phyloP scores from a whole-genome alignment of 2,329 filamentous ascomycete species.

The Cytospora mali region DNA sequence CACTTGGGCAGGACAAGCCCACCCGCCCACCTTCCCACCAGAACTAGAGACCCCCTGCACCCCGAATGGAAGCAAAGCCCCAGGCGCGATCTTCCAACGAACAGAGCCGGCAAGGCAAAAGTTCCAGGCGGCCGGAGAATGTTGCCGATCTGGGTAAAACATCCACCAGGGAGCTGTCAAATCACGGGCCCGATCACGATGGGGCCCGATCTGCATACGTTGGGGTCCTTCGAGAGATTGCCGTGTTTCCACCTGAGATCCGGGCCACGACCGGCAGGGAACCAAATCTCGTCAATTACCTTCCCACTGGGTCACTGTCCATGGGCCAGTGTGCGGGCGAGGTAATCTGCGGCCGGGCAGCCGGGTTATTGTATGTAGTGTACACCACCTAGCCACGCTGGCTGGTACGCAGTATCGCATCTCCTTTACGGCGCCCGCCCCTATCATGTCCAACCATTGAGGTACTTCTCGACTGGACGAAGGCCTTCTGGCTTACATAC shows the following conservation, averaged over 20 bases:
- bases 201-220: slow-evolving; percentile 26
- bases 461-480: background rate
- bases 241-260: slow-evolving; percentile 28
- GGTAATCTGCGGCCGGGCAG: slow-evolving; percentile 4
- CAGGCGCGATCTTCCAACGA: slow-evolving; percentile 12
- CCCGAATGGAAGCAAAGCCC: background rate
- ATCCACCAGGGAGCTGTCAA: slow-evolving; percentile 27
- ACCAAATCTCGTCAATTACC: slow-evolving; percentile 20
- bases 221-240: slow-evolving; percentile 24
- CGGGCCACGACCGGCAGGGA: slow-evolving; percentile 24
- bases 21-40: background rate
- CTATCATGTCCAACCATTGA: background rate
- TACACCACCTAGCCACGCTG: too few species aligned
- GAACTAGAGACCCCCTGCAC: background rate
- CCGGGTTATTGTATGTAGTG: too few species aligned
- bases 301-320: slow-evolving; percentile 9
- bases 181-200: slow-evolving; percentile 26
- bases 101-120: slow-evolving; percentile 18
- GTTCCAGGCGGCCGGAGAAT: slow-evolving; percentile 17
- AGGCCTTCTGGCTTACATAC: too few species aligned
- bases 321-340: slow-evolving; percentile 3
- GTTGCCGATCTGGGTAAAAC: slow-evolving; percentile 26
- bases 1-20: background rate
- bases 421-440: background rate
- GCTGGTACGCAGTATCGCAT: background rate